Evolutionary conservation across 2,329 filamentous ascomycete genomes (phyloP).

Genomic region (Teratosphaeria pseudoeucalypti): DNA sequence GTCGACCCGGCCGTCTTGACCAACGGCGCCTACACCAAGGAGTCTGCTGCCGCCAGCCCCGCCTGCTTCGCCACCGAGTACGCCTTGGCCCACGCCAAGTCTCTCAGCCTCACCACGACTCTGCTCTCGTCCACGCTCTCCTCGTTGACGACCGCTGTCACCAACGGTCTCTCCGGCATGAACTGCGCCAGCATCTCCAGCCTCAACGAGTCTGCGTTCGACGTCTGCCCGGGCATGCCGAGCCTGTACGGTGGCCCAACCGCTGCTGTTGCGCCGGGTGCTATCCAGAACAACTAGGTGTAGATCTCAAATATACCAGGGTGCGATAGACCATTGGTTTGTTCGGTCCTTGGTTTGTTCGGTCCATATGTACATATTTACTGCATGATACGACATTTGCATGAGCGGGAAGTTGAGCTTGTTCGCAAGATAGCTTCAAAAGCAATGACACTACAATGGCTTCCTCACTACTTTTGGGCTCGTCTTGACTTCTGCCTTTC

Average conservation of each 20-base stretch:
- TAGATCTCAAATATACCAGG: not conserved
- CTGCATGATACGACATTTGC: too few species aligned
- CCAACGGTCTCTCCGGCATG: slow-evolving; percentile 1
- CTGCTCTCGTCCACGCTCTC: not conserved
- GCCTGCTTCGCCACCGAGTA: slow-evolving; percentile 19
- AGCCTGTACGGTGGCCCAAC: slow-evolving; percentile 20
- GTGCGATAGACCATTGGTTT: not conserved
- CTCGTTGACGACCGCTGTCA: slow-evolving; percentile 5
- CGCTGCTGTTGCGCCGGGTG: slow-evolving; percentile 17
- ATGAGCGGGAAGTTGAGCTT: too few species aligned
- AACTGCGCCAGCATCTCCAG: slow-evolving; percentile 15
- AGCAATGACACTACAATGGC: too few species aligned
- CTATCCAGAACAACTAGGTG: slow-evolving; percentile 12
- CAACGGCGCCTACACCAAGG: slow-evolving; percentile 33
- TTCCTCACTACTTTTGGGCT: too few species aligned
- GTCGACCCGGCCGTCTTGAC: slow-evolving; percentile 27
- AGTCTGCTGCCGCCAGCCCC: slow-evolving; percentile 17
- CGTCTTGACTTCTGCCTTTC: too few species aligned
- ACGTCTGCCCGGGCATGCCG: slow-evolving; percentile 18
- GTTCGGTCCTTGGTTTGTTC: not conserved
- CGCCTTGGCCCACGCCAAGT: slow-evolving; percentile 13
- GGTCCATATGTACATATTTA: not conserved
- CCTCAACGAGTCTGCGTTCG: slow-evolving; percentile 17
- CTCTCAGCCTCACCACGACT: slow-evolving; percentile 3
- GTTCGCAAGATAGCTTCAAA: too few species aligned